phyloP scores from a whole-genome alignment of 1,284 basidiomycete species.

The Pseudozyma flocculosa region DNA sequence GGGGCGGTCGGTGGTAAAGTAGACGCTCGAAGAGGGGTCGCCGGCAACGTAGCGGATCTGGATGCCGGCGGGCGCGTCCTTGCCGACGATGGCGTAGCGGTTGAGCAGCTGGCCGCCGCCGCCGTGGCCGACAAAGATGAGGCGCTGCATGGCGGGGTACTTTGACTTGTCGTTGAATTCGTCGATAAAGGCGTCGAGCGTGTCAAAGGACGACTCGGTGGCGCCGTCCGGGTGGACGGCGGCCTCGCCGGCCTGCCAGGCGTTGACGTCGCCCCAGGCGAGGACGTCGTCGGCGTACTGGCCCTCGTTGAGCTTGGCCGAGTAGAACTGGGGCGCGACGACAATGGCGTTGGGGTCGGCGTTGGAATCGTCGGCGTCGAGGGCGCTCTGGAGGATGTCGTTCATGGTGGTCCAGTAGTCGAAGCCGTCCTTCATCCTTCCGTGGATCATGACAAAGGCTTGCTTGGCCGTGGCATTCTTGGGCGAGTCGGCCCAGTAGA shows the following conservation, averaged over 20 bases:
- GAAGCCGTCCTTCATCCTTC: slow-evolving; percentile 43
- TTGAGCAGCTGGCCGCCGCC: slow-evolving; percentile 55
- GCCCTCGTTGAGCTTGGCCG: slow-evolving; percentile 33
- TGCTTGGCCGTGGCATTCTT: slow-evolving; percentile 27
- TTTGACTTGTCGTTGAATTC: slow-evolving; percentile 31
- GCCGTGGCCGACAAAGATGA: slow-evolving; percentile 55
- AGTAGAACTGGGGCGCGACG: slow-evolving; percentile 52
- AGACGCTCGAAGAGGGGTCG: slow-evolving; percentile 45
- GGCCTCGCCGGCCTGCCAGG: slow-evolving; percentile 50
- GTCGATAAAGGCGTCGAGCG: slow-evolving; percentile 46
- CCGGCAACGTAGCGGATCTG: slow-evolving; percentile 49
- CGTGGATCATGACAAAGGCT: slow-evolving; percentile 56
- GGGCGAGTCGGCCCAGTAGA: slow-evolving; percentile 35
- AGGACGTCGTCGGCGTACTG: slow-evolving; percentile 43
- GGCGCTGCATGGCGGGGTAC: slow-evolving; percentile 42
- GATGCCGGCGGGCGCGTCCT: slow-evolving; percentile 15
- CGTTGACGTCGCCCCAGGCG: slow-evolving; percentile 52
- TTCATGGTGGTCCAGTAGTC: slow-evolving; percentile 49
- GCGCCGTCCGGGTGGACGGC: slow-evolving; percentile 46
- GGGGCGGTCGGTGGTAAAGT: slow-evolving; percentile 52
- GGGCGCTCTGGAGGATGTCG: slow-evolving; percentile 29
- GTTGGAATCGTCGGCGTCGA: slow-evolving; percentile 14
- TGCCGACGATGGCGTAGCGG: slow-evolving; percentile 49
- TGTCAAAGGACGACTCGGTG: slow-evolving; percentile 44
- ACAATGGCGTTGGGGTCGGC: slow-evolving; percentile 39